phyloP scores from a whole-genome alignment of 306 rosid species.

The Glycine latifolia region DNA sequence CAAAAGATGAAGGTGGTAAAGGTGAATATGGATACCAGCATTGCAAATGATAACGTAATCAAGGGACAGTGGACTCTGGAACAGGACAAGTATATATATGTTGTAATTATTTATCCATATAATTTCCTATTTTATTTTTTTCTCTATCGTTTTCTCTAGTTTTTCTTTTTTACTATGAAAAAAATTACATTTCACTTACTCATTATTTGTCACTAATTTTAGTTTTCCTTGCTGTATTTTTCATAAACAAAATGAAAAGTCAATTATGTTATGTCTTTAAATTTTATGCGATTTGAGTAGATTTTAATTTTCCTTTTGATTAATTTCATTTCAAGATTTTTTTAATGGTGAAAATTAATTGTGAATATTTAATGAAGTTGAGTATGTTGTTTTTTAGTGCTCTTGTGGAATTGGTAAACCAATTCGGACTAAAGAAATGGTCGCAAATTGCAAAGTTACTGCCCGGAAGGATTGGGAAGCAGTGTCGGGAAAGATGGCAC shows the following conservation, averaged over 20 bases:
- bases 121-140: background rate
- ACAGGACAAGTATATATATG: background rate
- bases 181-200: background rate
- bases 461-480: slow-evolving; percentile 68
- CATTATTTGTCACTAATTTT: background rate
- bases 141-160: background rate
- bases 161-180: background rate
- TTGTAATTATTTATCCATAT: background rate
- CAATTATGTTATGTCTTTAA: too few relatives aligned
- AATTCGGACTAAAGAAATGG: slow-evolving; percentile 66
- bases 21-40: background rate
- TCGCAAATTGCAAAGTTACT: slow-evolving; percentile 57
- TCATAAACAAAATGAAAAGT: too few relatives aligned
- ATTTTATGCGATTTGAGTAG: background rate
- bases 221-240: background rate
- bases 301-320: background rate
- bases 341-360: background rate
- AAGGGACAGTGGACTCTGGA: background rate
- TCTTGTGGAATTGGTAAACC: slow-evolving; percentile 54
- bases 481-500: slow-evolving; percentile 88
- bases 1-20: background rate
- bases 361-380: background rate
- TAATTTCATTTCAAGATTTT: background rate
- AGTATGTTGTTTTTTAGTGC: slow-evolving; percentile 43
- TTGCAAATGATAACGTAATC: background rate